phyloP scores from a whole-genome alignment of 441 rosid species.

The Omphalea diandra region DNA sequence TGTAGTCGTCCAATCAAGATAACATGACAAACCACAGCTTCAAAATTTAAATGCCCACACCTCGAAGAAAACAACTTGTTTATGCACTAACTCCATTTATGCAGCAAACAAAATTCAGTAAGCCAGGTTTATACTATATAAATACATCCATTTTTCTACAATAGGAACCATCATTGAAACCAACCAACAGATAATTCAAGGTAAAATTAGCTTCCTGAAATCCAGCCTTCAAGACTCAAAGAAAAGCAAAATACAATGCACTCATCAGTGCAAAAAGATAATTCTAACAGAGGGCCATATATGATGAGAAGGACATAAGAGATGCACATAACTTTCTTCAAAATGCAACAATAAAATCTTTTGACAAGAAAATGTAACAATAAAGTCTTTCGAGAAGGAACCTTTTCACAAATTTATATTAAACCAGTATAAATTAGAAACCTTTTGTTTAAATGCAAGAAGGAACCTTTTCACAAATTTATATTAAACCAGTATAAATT shows the following conservation, averaged over 20 bases:
- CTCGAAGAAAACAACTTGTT: background rate
- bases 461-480: background rate
- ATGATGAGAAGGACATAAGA: too few relatives aligned
- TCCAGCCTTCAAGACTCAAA: background rate
- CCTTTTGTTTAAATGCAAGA: background rate
- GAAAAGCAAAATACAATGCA: background rate
- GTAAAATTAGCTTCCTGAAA: too few relatives aligned
- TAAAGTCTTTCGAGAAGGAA: background rate
- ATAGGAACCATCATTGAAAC: too few relatives aligned
- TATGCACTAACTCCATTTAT: background rate
- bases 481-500: background rate
- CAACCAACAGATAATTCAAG: too few relatives aligned
- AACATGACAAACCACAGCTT: background rate
- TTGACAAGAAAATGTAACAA: too few relatives aligned
- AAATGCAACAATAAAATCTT: background rate
- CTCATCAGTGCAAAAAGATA: background rate
- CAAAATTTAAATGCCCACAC: background rate
- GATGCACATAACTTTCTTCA: background rate
- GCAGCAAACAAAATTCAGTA: background rate
- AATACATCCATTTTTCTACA: too few relatives aligned
- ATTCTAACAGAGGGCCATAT: background rate
- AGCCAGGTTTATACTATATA: too few relatives aligned
- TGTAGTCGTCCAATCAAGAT: background rate
- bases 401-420: background rate
- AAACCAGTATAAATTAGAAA: background rate